A percentile compares a stretch with the other conserved stretches of the same genome.
Conservation (phyloP, 2,329 filamentous ascomycete species). For the Fusarium pseudonygamai region DNA sequence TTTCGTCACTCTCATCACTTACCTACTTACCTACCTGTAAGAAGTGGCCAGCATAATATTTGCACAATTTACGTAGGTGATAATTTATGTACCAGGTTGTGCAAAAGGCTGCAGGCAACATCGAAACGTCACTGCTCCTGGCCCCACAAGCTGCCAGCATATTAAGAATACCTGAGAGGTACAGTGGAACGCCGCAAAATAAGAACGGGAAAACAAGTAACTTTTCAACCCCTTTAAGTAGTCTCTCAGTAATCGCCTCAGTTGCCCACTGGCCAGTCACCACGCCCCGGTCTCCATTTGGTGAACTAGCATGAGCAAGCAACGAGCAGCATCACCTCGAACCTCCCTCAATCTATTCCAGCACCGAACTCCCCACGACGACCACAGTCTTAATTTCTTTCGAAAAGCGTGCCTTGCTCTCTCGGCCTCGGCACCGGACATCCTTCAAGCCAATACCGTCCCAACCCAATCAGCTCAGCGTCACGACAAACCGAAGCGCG, state of each 20-base stretch:
- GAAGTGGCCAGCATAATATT: neutral
- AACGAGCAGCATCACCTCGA: slow-evolving; percentile 35
- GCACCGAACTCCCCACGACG: slow-evolving; percentile 15
- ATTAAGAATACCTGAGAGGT: slow-evolving; percentile 33
- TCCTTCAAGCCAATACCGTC: slow-evolving; percentile 8
- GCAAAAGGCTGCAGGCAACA: slow-evolving; percentile 44
- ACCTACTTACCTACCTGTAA: neutral
- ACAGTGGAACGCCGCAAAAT: slow-evolving; percentile 27
- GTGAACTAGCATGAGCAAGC: slow-evolving; percentile 32
- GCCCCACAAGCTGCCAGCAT: slow-evolving; percentile 36
- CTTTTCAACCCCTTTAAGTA: slow-evolving; percentile 10
- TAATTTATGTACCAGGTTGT: neutral
- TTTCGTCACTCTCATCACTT: neutral
- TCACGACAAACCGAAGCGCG: slow-evolving; percentile 40
- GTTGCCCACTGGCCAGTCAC: slow-evolving; percentile 34
- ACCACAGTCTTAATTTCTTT: slow-evolving; percentile 1
- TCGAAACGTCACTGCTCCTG: slow-evolving; percentile 48
- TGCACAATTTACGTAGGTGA: slow-evolving; percentile 18
- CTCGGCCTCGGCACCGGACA: neutral
- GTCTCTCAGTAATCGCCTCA: slow-evolving; percentile 24
- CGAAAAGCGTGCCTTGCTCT: slow-evolving; percentile 5
- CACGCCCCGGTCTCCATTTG: slow-evolving; percentile 36
- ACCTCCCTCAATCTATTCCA: slow-evolving; percentile 23
- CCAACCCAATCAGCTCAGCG: slow-evolving; percentile 11
- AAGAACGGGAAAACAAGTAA: slow-evolving; percentile 25